phyloP scores from a whole-genome alignment of 176 grass and related monocot species.

The Phragmites australis region DNA sequence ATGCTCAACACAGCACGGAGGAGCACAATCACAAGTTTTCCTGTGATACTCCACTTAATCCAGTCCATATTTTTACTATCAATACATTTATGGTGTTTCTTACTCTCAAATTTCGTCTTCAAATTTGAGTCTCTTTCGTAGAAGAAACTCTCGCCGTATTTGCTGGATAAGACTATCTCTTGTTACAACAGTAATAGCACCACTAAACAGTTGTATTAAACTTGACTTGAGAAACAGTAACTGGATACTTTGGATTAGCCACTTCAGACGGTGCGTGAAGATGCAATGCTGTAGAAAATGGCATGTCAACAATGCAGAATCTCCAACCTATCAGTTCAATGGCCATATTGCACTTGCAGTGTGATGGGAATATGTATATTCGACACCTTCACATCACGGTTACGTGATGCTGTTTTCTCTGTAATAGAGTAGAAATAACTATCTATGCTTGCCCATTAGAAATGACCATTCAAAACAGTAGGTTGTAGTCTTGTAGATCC shows the following conservation, averaged over 20 bases:
- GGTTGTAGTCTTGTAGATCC: conserved; percentile 8
- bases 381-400: neutral
- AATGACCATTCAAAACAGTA: neutral
- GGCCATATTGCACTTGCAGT: neutral
- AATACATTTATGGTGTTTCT: too few species aligned
- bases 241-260: neutral
- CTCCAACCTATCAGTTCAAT: neutral
- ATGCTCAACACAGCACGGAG: too few species aligned
- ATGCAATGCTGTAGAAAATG: neutral
- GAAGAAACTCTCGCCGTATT: too few species aligned
- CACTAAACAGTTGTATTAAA: neutral
- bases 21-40: too few species aligned
- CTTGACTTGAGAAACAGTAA: neutral
- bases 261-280: neutral
- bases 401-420: neutral
- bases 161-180: too few species aligned
- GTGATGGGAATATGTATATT: conserved; percentile 3
- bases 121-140: too few species aligned
- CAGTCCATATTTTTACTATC: too few species aligned
- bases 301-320: neutral
- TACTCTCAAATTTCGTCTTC: too few species aligned
- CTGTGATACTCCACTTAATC: too few species aligned
- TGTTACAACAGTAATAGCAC: neutral
- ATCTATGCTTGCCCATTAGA: neutral
- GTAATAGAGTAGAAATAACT: neutral